Evolutionary conservation across 176 grass and related monocot species (phyloP).

Genomic region (Oryza longistaminata): DNA sequence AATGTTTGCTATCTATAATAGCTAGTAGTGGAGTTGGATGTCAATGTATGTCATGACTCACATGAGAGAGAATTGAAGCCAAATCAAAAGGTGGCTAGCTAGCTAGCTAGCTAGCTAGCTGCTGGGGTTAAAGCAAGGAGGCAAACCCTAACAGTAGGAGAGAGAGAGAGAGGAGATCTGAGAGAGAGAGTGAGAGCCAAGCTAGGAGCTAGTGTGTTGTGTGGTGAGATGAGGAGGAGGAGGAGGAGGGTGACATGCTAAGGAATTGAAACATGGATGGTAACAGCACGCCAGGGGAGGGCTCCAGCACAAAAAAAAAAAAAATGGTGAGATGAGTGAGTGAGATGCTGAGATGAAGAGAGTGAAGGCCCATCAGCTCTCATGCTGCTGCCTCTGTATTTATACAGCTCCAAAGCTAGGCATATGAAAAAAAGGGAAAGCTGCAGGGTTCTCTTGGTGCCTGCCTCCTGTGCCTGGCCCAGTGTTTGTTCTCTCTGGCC

Average conservation of each 20-base stretch:
- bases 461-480: conserved; percentile 10
- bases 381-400: conserved; percentile 41
- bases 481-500: conserved; percentile 23
- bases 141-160: conserved; percentile 56
- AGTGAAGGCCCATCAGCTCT: conserved; percentile 34
- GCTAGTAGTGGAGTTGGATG: conserved; percentile 48
- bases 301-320: conserved; percentile 38
- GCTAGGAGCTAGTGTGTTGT: conserved; percentile 21
- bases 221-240: conserved; percentile 24
- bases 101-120: background rate
- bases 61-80: background rate
- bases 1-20: conserved; percentile 1
- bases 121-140: conserved; percentile 25
- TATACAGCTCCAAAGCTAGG: conserved; percentile 53
- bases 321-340: background rate
- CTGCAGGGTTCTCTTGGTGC: conserved; percentile 15
- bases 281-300: conserved; percentile 25
- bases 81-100: conserved; percentile 22
- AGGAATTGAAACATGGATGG: conserved; percentile 24
- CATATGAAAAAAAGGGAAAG: conserved; percentile 28
- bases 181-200: background rate
- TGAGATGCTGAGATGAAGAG: background rate
- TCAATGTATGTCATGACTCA: conserved; percentile 35
- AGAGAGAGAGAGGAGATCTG: conserved; percentile 11
- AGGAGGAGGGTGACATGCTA: conserved; percentile 25